Evolutionary conservation across 345 rosid genomes (phyloP), one percentile per base, ranked within the genome.

Genomic region (Arabis hirsuta): DNA sequence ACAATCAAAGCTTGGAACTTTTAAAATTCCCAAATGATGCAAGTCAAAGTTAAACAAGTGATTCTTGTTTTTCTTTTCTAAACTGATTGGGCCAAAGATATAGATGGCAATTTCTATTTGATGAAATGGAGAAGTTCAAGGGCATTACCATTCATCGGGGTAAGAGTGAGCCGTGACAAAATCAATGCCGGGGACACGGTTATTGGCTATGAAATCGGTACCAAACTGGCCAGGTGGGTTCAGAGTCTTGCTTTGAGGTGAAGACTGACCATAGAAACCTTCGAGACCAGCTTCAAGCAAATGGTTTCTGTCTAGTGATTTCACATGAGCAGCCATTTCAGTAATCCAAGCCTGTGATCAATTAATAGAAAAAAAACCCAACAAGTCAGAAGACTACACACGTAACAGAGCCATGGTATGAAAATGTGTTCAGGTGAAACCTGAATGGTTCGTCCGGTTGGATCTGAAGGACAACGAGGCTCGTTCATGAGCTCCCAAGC

Each of bases 401-500:
- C 13, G 52, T 20, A 19, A 20, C 0, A 9, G 14, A 48, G 11
- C 20, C 14, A 54, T 68, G 43, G 52, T 46, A 11, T 45, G 63
- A 22, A 36, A n/a, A 44, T 31, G 39, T 52, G 38, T 59, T 22
- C 4, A 27, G n/a, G 53, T 19, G 53, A 81, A 77, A 89, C 98
- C 97, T 90, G 97, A 79, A 95, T 79, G 76, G 93, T 89, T 36
- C 80, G 71, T 65, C 97, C 99, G 8, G 87, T 76, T 4, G 89
- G 85, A 83, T 95, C 99, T 2, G 96, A 87, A 43, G 86, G 76
- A 73, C 99, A 91, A 76, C 96, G 88, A 41, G 97, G 97, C 76
- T 95, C 99, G 73, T 95, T 95, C 90, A 95, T 91, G 67, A 95
- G 99, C 89, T 95, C 99, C 99, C 97, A 90, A 26, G 96, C 97